Base-by-base conservation (phyloP, 768 basidiomycete genomes). In the Boletus reticulatus region DNA sequence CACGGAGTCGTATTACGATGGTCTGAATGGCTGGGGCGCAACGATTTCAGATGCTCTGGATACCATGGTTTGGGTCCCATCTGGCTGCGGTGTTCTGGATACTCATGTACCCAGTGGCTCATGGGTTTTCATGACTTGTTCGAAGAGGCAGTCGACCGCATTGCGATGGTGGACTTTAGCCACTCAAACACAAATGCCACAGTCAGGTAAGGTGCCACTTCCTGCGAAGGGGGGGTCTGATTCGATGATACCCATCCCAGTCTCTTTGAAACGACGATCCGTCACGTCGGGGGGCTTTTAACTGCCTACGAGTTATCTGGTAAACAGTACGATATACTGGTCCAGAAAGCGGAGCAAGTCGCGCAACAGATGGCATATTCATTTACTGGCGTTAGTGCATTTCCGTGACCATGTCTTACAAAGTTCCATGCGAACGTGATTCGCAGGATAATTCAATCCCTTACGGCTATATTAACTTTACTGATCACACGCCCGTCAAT, bases 231-330 rank as follows among this genome's bases (percentile, higher is more conserved):
- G 8, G 16, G 24, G 32, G n/a, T 10, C 12, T 32, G 24, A 24
- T 24, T 3, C 24, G 6, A 41, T 56, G 29, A 58, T 17, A 9
- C 11, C 6, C 31, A 16, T 34, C 1, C 5, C 29, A 70, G 69
- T 39, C 6, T 90, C 4, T 90, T 91, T 61, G 89, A 91, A 69
- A 87, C 86, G 1, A 88, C 84, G 0, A 91, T 91, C 61, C 86
- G 89, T 42, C 86, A 83, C 49, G 63, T 91, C 4, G 89, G 80
- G 7, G 87, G 87, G 2, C 71, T 88, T 12, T 64, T 91, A 39
- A 85, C 81, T 52, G 80, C 87, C 6, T 90, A 83, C 57, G 87
- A 90, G 59, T 80, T 90, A 48, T 87, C 83, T 54, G 79, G 80
- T 17, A 16, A 7, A 53, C 76, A 52, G 59, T 81, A 47, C 55